Conservation (phyloP, 2,329 filamentous ascomycete genomes). For the Purpureocillium lavendulum region DNA sequence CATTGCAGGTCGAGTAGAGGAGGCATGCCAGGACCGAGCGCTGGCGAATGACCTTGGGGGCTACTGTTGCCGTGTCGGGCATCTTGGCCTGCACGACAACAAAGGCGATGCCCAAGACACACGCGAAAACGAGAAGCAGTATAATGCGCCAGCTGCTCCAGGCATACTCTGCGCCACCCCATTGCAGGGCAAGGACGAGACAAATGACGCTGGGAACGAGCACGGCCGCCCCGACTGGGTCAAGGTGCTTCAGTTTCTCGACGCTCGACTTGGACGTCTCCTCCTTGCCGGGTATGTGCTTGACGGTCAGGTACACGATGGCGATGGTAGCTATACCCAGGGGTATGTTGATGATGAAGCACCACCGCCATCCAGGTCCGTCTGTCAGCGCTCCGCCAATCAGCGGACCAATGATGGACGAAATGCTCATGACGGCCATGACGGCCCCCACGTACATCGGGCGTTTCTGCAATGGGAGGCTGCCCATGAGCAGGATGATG, state of each 20-base stretch:
- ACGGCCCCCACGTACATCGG: conserved; percentile 2
- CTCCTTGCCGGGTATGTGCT: neutral
- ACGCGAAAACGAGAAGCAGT: conserved; percentile 22
- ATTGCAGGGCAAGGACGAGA: conserved; percentile 30
- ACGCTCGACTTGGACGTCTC: neutral
- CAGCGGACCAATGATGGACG: conserved; percentile 13
- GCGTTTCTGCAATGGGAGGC: neutral
- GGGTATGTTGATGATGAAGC: conserved; percentile 20
- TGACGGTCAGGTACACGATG: conserved; percentile 12
- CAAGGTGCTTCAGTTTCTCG: conserved; percentile 12
- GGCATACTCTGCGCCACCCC: conserved; percentile 30
- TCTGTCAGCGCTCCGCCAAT: conserved; percentile 15
- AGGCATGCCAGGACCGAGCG: conserved; percentile 17
- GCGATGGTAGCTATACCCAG: conserved; percentile 16
- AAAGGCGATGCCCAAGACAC: conserved; percentile 13
- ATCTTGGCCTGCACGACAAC: conserved; percentile 22
- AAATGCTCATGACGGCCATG: conserved; percentile 2
- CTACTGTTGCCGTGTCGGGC: conserved; percentile 24
- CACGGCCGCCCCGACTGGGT: conserved; percentile 12
- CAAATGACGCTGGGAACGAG: conserved; percentile 12
- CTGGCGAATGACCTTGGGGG: conserved; percentile 24
- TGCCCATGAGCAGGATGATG: conserved; percentile 8
- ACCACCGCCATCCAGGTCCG: conserved; percentile 17
- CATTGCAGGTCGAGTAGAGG: conserved; percentile 10
- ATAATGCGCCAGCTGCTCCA: conserved; percentile 35